phyloP scores from a whole-genome alignment of 305 asterid genomes.

The Fraxinus platypoda region DNA sequence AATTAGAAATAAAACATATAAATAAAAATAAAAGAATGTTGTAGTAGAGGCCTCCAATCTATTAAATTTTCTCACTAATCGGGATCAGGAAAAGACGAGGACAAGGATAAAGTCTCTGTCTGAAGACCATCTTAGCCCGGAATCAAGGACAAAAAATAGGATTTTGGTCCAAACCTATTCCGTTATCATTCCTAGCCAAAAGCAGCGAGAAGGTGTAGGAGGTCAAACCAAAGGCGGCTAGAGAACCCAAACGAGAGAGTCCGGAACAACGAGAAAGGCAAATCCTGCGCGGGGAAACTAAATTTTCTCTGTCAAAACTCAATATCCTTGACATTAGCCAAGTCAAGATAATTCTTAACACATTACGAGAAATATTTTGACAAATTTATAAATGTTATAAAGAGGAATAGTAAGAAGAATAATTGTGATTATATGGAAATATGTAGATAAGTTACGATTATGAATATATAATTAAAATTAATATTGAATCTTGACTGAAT shows the following conservation, averaged over 20 bases:
- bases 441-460: neutral
- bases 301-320: neutral
- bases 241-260: neutral
- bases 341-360: slow-evolving; percentile 18
- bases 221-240: neutral
- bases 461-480: too few relatives aligned
- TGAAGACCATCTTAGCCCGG: neutral
- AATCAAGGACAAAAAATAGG: neutral
- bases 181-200: neutral
- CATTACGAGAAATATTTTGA: neutral
- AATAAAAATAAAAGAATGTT: too few relatives aligned
- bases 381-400: neutral
- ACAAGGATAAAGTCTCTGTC: neutral
- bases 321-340: slow-evolving; percentile 5
- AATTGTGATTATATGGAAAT: neutral
- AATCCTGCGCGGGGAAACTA: neutral
- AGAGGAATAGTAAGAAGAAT: neutral
- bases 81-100: neutral
- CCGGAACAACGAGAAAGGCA: neutral
- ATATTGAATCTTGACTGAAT: neutral
- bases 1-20: neutral
- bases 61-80: neutral
- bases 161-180: too few relatives aligned
- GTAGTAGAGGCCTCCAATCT: neutral
- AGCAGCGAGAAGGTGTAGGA: neutral